phyloP scores from a whole-genome alignment of 306 rosid genomes.

The Cucurbita maxima region DNA sequence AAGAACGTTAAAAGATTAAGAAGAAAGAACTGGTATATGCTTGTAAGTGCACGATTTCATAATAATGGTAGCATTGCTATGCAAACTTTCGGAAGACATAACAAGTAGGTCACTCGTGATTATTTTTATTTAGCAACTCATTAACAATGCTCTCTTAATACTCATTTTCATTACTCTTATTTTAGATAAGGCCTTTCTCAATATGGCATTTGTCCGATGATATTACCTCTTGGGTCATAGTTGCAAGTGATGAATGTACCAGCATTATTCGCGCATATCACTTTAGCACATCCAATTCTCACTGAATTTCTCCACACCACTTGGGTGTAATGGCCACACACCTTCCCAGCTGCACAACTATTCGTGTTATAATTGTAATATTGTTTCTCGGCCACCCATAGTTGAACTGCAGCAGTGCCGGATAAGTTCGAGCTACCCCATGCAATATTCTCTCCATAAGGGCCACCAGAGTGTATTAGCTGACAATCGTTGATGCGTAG shows the following conservation, averaged over 20 bases:
- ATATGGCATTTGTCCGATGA: neutral
- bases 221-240: conserved; percentile 13
- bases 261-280: conserved; percentile 2
- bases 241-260: conserved; percentile 13
- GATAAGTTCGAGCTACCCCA: conserved; percentile 11
- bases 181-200: neutral
- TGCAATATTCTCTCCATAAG: conserved; percentile 39
- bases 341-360: neutral
- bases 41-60: no score
- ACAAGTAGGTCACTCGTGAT: no score
- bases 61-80: no score
- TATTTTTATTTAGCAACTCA: no score
- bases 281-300: conserved; percentile 3
- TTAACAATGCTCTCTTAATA: neutral
- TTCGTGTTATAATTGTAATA: conserved; percentile 6
- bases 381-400: conserved; percentile 15
- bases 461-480: conserved; percentile 19
- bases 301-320: neutral
- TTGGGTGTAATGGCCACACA: conserved; percentile 24
- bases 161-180: neutral
- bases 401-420: conserved; percentile 8
- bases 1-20: no score
- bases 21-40: no score
- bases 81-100: no score
- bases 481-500: conserved; percentile 5